Evolutionary conservation across 2,329 filamentous ascomycete genomes (phyloP), one percentile per base, ranked within the genome.

Genomic region (Cladophialophora bantiana): DNA sequence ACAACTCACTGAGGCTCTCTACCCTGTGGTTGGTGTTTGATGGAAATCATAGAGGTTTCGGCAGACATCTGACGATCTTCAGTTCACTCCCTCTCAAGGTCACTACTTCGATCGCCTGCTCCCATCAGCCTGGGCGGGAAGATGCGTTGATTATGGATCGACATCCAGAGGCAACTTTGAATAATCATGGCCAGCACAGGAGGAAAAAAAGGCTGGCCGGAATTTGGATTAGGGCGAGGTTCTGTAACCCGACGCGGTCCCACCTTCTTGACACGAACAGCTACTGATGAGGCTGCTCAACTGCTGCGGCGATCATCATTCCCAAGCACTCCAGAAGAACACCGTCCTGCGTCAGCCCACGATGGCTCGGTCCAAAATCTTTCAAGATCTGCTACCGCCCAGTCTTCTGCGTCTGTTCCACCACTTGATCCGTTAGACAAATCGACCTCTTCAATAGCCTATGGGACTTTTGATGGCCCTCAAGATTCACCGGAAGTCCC

Each of bases 251-350:
- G 72, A 61, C 73, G 73, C 55, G 69, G 75, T 72, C 78, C 82
- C 35, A 83, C 79, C 69, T 84, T 84, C 71, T 77, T 80, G 57
- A 74, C 81, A 20, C 76, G 79, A 18, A 78, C 81, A 26, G 81
- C 83, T 26, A 77, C 75, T 58, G 83, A 84, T 71, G 77, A 80
- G 60, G 76, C 77, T 50, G 78, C 79, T 62, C 80, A 82, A 65
- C 73, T 84, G 63, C 77, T 79, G 61, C 77, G 81, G 55, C 78
- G 80, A 13, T 75, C 66, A 42, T 78, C 77, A 10, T 64, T 71
- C 36, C 67, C 72, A 31, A 40, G 55, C 40, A 48, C 57, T 20
- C 54, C 59, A 48, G 61, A 67, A 20, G 42, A 57, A 35, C 58
- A 54, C 12, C 64, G 52, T 31, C 55, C 70, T 40, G 59, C 59